Evolutionary conservation across 345 rosid genomes (phyloP).

Genomic region (Rhodamnia argentea): DNA sequence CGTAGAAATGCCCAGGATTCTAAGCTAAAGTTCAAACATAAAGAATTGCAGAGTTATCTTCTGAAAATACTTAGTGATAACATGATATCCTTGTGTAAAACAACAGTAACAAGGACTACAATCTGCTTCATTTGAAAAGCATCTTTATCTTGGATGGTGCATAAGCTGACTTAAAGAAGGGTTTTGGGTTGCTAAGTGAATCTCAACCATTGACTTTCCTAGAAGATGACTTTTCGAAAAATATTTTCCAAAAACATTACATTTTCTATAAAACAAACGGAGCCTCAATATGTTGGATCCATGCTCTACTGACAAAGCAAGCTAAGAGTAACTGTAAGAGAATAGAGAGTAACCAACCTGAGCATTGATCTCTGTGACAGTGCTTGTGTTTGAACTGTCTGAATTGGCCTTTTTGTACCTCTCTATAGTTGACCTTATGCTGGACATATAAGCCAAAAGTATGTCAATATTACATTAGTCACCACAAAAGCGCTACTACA

Average conservation of each 20-base stretch:
- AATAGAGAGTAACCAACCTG: conserved; percentile 36
- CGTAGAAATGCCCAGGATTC: neutral
- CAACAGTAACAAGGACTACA: neutral
- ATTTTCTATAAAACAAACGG: too few relatives aligned
- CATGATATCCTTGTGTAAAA: neutral
- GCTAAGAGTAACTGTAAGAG: neutral
- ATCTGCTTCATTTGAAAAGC: neutral
- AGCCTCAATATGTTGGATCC: neutral
- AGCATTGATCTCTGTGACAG: conserved; percentile 92
- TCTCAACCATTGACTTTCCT: neutral
- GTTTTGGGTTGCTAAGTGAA: neutral
- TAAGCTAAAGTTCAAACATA: neutral
- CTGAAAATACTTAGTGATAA: neutral
- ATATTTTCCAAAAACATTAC: too few relatives aligned
- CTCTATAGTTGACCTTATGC: conserved; percentile 83
- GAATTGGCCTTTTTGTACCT: conserved; percentile 92
- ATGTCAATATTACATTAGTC: neutral
- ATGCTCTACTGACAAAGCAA: neutral
- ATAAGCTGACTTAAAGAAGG: neutral
- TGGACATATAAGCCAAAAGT: conserved; percentile 3
- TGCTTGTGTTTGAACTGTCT: conserved; percentile 42
- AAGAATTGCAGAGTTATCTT: neutral
- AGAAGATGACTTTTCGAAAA: too few relatives aligned
- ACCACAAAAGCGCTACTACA: neutral
- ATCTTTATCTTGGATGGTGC: neutral